These are phyloP conservation scores for Mallotus nudiflorus DNA, from an alignment of 345 rosid species.

Conservation along the genomic window DNA sequence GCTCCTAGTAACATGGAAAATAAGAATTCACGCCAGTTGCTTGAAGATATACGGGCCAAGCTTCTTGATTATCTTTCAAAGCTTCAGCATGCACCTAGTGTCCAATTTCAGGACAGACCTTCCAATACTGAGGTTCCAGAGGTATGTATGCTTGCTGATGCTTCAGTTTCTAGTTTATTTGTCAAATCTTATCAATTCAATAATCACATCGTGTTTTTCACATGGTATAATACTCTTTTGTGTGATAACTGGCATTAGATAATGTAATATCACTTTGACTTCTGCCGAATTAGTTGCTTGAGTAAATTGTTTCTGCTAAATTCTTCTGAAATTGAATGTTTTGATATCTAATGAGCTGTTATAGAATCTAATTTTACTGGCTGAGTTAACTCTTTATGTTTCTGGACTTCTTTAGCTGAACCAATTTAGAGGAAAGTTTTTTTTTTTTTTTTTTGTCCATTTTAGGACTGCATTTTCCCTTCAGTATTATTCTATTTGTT, in stretches of 20 bases:
- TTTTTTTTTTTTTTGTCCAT: background rate
- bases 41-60: conserved; percentile 76
- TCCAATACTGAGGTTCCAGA: conserved; percentile 59
- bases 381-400: background rate
- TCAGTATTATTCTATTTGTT: background rate
- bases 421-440: background rate
- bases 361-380: background rate
- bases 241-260: background rate
- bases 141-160: conserved; percentile 13
- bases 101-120: conserved; percentile 84
- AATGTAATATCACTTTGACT: too few relatives aligned
- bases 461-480: background rate
- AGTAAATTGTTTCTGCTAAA: background rate
- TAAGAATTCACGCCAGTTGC: conserved; percentile 62
- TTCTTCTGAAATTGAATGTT: too few relatives aligned
- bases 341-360: background rate
- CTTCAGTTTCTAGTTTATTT: background rate
- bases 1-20: conserved; percentile 75
- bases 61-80: conserved; percentile 87
- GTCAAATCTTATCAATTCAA: background rate
- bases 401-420: background rate
- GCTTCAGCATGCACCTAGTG: conserved; percentile 98
- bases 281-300: too few relatives aligned
- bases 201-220: background rate
- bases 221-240: background rate